These are phyloP conservation scores for Anthoceros angustus DNA, from an alignment of 225 moss, liverwort and hornwort genomes.

Conservation along the genomic window DNA sequence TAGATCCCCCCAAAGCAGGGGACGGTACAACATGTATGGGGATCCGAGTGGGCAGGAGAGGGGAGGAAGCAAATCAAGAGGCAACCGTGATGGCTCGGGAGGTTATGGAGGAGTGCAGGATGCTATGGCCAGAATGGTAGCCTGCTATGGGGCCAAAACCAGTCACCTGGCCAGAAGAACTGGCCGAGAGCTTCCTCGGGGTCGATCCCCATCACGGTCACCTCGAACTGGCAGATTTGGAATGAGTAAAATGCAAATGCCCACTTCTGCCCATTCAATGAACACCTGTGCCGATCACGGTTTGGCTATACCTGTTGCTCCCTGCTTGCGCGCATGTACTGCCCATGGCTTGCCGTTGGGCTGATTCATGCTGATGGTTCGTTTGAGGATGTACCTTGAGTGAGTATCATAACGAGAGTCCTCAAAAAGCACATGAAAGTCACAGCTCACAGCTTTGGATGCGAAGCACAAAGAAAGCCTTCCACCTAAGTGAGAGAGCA, in stretches of 20 bases:
- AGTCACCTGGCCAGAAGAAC: constrained; percentile 1
- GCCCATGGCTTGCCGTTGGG: neutral
- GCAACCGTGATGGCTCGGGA: neutral
- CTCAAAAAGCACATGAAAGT: too few species aligned
- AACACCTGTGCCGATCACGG: constrained; percentile 5
- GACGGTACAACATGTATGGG: neutral
- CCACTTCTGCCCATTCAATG: neutral
- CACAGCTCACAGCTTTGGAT: too few species aligned
- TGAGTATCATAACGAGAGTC: too few species aligned
- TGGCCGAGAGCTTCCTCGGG: neutral
- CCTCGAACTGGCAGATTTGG: neutral
- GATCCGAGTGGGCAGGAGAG: neutral
- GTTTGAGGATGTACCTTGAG: too few species aligned
- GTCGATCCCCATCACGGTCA: neutral
- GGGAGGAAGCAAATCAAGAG: constrained; percentile 3
- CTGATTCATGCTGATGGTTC: neutral
- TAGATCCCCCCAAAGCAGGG: neutral
- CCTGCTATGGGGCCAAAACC: neutral
- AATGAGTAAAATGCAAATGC: neutral
- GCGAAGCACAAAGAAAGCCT: too few species aligned
- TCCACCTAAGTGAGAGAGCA: too few species aligned
- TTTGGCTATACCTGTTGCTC: neutral
- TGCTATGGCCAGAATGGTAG: neutral
- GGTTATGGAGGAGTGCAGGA: constrained; percentile 3
- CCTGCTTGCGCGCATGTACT: neutral